Conservation (phyloP, 2,329 filamentous ascomycete genomes). For the Neocucurbitaria cava region DNA sequence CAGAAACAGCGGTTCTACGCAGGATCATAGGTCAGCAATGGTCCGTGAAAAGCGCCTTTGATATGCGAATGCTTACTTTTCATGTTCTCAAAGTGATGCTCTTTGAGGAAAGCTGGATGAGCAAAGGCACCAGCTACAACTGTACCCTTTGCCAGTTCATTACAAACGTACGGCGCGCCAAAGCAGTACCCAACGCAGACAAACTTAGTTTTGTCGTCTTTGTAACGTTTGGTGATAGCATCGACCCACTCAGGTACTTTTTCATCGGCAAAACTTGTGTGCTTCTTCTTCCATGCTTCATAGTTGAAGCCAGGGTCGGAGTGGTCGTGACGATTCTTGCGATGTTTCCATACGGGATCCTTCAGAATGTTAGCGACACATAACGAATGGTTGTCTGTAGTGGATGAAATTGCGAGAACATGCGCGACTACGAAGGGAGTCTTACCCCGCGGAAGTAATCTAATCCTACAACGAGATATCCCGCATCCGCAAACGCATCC, state of each 20-base stretch:
- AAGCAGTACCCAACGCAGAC: conserved; percentile 53
- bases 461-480: conserved; percentile 53
- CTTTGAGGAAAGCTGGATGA: conserved; percentile 59
- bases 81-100: conserved; percentile 53
- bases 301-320: conserved; percentile 52
- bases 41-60: background rate
- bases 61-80: conserved; percentile 30
- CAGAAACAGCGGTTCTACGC: conserved; percentile 51
- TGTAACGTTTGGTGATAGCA: conserved; percentile 48
- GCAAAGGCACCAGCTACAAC: conserved; percentile 58
- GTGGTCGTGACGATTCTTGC: conserved; percentile 28
- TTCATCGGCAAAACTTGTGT: conserved; percentile 52
- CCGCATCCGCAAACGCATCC: conserved; percentile 56
- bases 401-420: too few species aligned
- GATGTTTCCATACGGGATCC: conserved; percentile 56
- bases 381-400: too few species aligned
- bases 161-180: conserved; percentile 54
- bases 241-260: conserved; percentile 56
- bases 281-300: conserved; percentile 58
- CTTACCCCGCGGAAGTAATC: conserved; percentile 56
- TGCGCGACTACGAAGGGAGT: background rate
- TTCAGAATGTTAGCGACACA: conserved; percentile 25
- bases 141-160: conserved; percentile 48
- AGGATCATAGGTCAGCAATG: background rate
- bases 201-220: conserved; percentile 44